phyloP scores from a whole-genome alignment of 495 filamentous ascomycete species.

The Penicillium riverlandense region DNA sequence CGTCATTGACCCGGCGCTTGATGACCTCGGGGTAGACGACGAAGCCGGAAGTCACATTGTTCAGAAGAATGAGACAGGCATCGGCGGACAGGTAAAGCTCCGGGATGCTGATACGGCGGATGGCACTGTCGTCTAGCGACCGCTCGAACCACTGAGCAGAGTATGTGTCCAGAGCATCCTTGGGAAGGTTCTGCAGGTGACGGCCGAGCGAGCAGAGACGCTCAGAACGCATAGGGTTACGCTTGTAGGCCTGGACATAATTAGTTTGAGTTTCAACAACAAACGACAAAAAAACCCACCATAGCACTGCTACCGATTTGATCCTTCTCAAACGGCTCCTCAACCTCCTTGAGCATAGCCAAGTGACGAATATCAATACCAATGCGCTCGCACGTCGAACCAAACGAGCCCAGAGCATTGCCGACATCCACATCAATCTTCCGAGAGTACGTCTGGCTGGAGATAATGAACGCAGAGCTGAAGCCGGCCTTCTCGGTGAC shows the following conservation, averaged over 20 bases:
- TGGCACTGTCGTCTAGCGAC: conserved; percentile 52
- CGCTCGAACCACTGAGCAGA: conserved; percentile 78
- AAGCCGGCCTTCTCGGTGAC: conserved; percentile 86
- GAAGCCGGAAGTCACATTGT: conserved; percentile 76
- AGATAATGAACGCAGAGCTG: conserved; percentile 60
- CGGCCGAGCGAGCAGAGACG: conserved; percentile 73
- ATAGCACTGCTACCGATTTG: conserved; percentile 49
- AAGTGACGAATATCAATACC: conserved; percentile 71
- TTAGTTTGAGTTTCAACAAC: conserved; percentile 12
- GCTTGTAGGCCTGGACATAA: conserved; percentile 66
- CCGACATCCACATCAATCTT: conserved; percentile 79
- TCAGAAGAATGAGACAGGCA: conserved; percentile 66
- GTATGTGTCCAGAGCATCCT: conserved; percentile 69
- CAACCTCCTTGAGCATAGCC: conserved; percentile 73
- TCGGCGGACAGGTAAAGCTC: conserved; percentile 81
- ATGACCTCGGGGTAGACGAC: conserved; percentile 85
- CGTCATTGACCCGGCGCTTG: conserved; percentile 57
- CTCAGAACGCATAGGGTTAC: conserved; percentile 87
- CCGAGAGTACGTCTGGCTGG: conserved; percentile 74
- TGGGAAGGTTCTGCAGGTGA: conserved; percentile 56
- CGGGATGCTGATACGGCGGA: conserved; percentile 65
- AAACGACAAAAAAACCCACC: conserved; percentile 18
- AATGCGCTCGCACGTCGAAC: conserved; percentile 72
- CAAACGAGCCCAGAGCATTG: conserved; percentile 76
- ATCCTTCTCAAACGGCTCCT: conserved; percentile 82